Percentiles rank a stretch among this genome's conserved stretches.
These are phyloP conservation scores for Apiotrichum gracile DNA, from an alignment of 1,284 basidiomycete genomes.

Conservation along the genomic window DNA sequence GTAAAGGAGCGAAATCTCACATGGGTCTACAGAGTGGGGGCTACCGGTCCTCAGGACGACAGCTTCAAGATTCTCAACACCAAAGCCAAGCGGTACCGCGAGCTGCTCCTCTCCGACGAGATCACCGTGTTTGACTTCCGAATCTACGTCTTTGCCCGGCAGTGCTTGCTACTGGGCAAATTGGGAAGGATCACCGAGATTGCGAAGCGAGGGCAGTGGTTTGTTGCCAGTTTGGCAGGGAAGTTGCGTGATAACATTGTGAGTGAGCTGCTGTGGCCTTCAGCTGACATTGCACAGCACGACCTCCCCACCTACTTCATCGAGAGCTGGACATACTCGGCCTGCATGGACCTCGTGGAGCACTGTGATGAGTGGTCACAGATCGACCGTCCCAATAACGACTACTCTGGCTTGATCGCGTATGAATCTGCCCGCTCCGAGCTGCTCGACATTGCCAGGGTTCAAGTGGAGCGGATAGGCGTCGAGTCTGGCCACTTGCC, in stretches of 20 bases:
- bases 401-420: slow-evolving; percentile 55
- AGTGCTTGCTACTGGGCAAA: slow-evolving; percentile 70
- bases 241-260: slow-evolving; percentile 67
- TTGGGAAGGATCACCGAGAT: slow-evolving; percentile 79
- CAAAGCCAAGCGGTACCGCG: slow-evolving; percentile 76
- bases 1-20: slow-evolving; percentile 70
- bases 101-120: slow-evolving; percentile 79
- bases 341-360: slow-evolving; percentile 77
- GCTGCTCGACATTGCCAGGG: slow-evolving; percentile 41
- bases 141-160: slow-evolving; percentile 81
- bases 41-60: slow-evolving; percentile 59
- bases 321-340: slow-evolving; percentile 91
- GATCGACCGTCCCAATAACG: slow-evolving; percentile 43
- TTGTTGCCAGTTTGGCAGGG: slow-evolving; percentile 36
- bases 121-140: slow-evolving; percentile 94
- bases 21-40: slow-evolving; percentile 80
- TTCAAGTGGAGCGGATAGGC: slow-evolving; percentile 43
- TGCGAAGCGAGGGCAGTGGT: slow-evolving; percentile 55
- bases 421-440: slow-evolving; percentile 43
- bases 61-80: slow-evolving; percentile 72
- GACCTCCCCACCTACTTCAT: slow-evolving; percentile 73
- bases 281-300: slow-evolving; percentile 48
- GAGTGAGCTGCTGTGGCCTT: slow-evolving; percentile 24
- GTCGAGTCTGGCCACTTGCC: slow-evolving; percentile 36
- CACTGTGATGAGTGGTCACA: slow-evolving; percentile 72